These are phyloP conservation scores for Clavispora santaluciae DNA, from an alignment of 805 yeast species.

Conservation along the genomic window DNA sequence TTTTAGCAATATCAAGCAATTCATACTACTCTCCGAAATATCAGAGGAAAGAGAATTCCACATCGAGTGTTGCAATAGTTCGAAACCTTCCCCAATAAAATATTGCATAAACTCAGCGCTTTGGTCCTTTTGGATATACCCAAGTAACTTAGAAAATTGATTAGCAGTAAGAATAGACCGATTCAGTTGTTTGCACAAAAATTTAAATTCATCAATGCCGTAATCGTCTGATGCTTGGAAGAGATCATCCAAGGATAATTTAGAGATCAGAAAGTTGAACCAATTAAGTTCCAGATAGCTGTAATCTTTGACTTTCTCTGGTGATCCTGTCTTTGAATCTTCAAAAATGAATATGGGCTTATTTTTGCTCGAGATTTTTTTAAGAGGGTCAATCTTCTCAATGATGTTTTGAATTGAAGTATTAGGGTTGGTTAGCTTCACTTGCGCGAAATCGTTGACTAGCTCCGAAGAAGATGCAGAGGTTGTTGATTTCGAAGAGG, in stretches of 20 bases:
- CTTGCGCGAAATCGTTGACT: conserved; percentile 17
- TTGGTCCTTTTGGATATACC: conserved; percentile 14
- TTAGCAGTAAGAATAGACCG: conserved; percentile 4
- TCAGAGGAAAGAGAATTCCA: conserved; percentile 16
- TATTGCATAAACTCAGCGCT: conserved; percentile 14
- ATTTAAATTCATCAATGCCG: conserved; percentile 16
- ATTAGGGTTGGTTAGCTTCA: conserved; percentile 11
- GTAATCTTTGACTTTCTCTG: conserved; percentile 29
- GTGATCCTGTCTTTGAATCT: conserved; percentile 32
- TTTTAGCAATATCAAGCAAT: conserved; percentile 33
- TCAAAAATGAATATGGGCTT: conserved; percentile 38
- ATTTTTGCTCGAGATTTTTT: conserved; percentile 26
- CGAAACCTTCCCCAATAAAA: conserved; percentile 14
- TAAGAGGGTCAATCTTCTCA: conserved; percentile 40
- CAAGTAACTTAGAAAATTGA: conserved; percentile 14
- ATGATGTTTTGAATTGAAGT: conserved; percentile 30
- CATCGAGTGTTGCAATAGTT: conserved; percentile 14
- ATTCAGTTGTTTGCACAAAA: conserved; percentile 12
- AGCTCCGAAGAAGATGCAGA: conserved; percentile 10
- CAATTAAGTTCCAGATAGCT: conserved; percentile 33
- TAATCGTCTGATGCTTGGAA: conserved; percentile 7
- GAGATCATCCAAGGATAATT: conserved; percentile 11
- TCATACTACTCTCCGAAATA: conserved; percentile 12
- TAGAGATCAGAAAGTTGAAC: conserved; percentile 36
- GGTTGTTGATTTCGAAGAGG: conserved; percentile 3